Base-by-base conservation (phyloP, 23 red algal species). In the Pyropia yezoensis region DNA sequence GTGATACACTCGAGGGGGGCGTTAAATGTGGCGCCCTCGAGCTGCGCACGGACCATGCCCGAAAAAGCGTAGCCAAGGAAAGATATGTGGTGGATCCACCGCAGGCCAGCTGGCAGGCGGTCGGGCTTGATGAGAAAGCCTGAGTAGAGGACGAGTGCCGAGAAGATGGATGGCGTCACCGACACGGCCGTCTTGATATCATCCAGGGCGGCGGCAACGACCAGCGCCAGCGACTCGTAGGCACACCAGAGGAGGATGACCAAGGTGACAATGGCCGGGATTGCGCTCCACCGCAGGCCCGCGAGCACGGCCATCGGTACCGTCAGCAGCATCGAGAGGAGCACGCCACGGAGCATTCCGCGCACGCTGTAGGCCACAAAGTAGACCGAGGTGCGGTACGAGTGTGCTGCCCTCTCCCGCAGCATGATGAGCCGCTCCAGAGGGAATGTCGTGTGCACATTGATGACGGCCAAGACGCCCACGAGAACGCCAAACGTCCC, bases 321-420 rank as follows among this genome's bases (percentile, higher is more conserved):
- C 7, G 73, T 69, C 49, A 98, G 88, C 23, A 91, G 50, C 28
- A 75, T 8, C 14, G 79, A 79, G 55, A 83, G 74, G 11, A 98
- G 19, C 17, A 98, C 50, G 1, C 78, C 66, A 23, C 82, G 63
- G 8, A 85, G 85, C 19, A 91, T 18, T 26, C 91, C 94, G 49
- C 83, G 75, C 24, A 81, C 18, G 14, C 59, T 90, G 74, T 87
- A 87, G 61, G 73, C 84, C 49, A 91, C 17, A 49, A 74, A 90
- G 65, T 98, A 98, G 84, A 83, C 27, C 94, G 85, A 65, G 88
- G 91, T 63, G 59, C 78, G 64, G 52, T 98, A 98, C 18, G 80
- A 77, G 61, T 77, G 75, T n/a, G 72, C 54, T 1, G 82, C 71
- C 18, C 94, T 74, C 65, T 98, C 94, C 2, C 80, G 70, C 22